These are phyloP conservation scores for Backusella circina DNA, from an alignment of 192 early-diverging fungal species.

Conservation along the genomic window DNA sequence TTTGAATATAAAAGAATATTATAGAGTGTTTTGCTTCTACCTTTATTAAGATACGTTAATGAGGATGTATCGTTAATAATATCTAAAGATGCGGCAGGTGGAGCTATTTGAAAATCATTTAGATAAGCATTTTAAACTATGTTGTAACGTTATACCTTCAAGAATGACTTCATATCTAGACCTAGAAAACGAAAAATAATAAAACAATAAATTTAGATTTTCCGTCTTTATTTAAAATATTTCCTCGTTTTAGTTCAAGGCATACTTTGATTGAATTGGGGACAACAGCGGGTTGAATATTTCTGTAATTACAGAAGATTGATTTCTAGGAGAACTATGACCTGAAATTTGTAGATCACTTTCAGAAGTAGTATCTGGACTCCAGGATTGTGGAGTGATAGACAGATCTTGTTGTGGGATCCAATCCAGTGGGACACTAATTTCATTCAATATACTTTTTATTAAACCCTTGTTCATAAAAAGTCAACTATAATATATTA, in stretches of 20 bases:
- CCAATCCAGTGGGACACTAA: not conserved
- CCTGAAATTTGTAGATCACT: conserved; percentile 1
- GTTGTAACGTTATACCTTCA: not conserved
- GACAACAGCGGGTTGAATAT: not conserved
- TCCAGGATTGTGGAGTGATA: not conserved
- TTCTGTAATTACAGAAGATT: not conserved
- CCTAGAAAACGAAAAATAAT: not conserved
- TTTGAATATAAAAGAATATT: not conserved
- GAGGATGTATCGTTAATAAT: conserved; percentile 48
- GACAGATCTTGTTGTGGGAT: not conserved
- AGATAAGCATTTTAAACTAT: not conserved
- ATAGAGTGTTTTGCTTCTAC: conserved; percentile 30
- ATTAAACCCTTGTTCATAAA: not conserved
- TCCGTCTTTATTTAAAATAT: not conserved
- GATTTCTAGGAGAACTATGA: not conserved
- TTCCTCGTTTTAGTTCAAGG: not conserved
- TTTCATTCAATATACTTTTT: not conserved
- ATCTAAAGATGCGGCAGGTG: conserved; percentile 48
- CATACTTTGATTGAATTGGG: not conserved
- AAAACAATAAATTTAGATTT: not conserved
- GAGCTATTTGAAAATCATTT: conserved; percentile 26
- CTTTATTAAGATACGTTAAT: conserved; percentile 72
- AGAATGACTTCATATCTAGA: not conserved
- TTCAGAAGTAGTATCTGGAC: not conserved
- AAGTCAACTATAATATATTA: not conserved